These are phyloP conservation scores for Pseudonitzschia pungens DNA, from an alignment of 108 stramenopile genomes.

Conservation along the genomic window DNA sequence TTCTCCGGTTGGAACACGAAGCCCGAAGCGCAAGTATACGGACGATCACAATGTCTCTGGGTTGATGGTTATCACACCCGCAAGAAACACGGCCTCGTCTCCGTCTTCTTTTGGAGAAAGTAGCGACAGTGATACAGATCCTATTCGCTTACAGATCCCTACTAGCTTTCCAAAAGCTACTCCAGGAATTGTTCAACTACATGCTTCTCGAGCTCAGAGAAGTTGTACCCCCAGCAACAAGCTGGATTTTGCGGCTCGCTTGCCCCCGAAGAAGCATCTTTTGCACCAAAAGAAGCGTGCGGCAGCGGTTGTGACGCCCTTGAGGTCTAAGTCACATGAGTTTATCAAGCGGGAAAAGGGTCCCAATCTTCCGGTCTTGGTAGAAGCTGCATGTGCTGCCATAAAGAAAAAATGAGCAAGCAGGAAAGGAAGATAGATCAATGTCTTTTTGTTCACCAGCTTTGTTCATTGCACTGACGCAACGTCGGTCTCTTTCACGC, in stretches of 20 bases:
- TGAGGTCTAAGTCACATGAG: constrained; percentile 15
- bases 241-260: constrained; percentile 12
- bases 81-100: constrained; percentile 25
- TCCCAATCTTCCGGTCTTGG: constrained; percentile 36
- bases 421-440: not conserved
- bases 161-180: constrained; percentile 5
- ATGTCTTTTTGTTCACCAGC: too few relatives aligned
- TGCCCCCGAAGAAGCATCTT: constrained; percentile 20
- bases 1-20: constrained; percentile 1
- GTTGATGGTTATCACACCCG: constrained; percentile 32
- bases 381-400: constrained; percentile 34
- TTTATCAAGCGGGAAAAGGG: constrained; percentile 20
- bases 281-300: constrained; percentile 2
- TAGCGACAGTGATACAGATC: constrained; percentile 21
- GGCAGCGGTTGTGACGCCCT: constrained; percentile 23
- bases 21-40: constrained; percentile 32
- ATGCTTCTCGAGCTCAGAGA: not conserved
- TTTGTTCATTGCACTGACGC: not conserved
- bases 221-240: not conserved
- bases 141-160: constrained; percentile 22
- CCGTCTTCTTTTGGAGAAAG: constrained; percentile 22
- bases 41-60: constrained; percentile 24
- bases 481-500: constrained; percentile 8
- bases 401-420: not conserved
- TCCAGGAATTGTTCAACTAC: constrained; percentile 16